These are phyloP conservation scores for Vigna nakashimae DNA, from an alignment of 306 rosid species.

Conservation along the genomic window DNA sequence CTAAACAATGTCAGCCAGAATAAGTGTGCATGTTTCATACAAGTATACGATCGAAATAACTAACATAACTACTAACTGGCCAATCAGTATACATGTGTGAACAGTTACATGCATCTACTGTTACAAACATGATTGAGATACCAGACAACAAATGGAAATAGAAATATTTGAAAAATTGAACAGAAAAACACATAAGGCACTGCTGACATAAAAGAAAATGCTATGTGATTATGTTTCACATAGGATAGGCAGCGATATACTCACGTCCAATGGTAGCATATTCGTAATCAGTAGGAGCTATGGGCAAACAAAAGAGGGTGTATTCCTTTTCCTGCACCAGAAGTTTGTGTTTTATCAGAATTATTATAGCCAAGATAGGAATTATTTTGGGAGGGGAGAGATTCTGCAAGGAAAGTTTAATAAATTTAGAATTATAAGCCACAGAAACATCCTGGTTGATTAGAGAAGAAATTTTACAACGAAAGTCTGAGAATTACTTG, in stretches of 20 bases:
- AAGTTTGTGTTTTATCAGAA: conserved; percentile 40
- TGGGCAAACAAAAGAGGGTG: conserved; percentile 53
- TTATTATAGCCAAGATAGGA: conserved; percentile 18
- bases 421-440: neutral
- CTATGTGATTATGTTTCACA: neutral
- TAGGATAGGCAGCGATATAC: conserved; percentile 40
- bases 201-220: neutral
- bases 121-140: neutral
- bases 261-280: conserved; percentile 71
- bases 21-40: neutral
- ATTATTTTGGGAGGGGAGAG: neutral
- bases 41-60: neutral
- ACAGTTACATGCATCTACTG: conserved; percentile 30
- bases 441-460: conserved; percentile 16
- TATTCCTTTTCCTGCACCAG: conserved; percentile 67
- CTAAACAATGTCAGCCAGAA: conserved; percentile 12
- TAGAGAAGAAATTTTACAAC: conserved; percentile 2
- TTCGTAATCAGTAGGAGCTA: conserved; percentile 32
- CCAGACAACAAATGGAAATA: neutral
- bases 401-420: neutral
- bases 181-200: neutral
- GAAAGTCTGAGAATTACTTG: conserved; percentile 10
- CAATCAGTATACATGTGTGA: neutral
- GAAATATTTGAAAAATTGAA: neutral
- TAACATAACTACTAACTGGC: no score